These are phyloP conservation scores for Claviceps sp. DNA, from an alignment of 2,329 filamentous ascomycete species.

Conservation along the genomic window DNA sequence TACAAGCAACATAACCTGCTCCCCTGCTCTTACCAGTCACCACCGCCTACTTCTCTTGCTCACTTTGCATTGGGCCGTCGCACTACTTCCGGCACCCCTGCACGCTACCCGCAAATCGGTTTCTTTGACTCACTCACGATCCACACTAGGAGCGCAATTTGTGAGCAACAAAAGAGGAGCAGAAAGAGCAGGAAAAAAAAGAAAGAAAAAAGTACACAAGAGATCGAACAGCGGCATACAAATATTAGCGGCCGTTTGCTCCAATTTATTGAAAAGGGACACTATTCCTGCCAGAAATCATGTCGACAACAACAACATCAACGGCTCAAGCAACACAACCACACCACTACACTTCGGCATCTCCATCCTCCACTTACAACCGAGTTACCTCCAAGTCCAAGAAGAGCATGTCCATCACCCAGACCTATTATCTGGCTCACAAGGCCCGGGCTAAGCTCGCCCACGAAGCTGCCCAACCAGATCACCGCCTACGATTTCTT, in stretches of 20 bases:
- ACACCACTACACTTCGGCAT: constrained; percentile 10
- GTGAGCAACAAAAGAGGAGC: constrained; percentile 9
- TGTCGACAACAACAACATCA: background rate
- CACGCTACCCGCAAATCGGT: background rate
- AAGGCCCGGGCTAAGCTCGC: constrained; percentile 94
- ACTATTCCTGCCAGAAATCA: too few relatives aligned
- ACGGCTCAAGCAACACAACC: constrained; percentile 17
- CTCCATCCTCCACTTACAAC: constrained; percentile 14
- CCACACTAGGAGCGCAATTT: background rate
- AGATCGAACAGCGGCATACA: too few relatives aligned
- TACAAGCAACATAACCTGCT: background rate
- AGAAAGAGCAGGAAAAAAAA: constrained; percentile 8
- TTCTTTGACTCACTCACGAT: constrained; percentile 9
- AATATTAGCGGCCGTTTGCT: too few relatives aligned
- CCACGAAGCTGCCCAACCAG: constrained; percentile 73
- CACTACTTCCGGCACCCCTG: background rate
- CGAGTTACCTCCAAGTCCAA: constrained; percentile 27
- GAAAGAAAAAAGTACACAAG: background rate
- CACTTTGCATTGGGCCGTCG: too few relatives aligned
- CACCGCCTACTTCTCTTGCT: too few relatives aligned
- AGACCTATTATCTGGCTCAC: constrained; percentile 97
- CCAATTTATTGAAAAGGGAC: too few relatives aligned
- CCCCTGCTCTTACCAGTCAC: too few relatives aligned
- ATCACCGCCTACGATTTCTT: constrained; percentile 89
- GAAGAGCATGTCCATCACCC: constrained; percentile 93